Evolutionary conservation across 345 rosid genomes (phyloP).

Genomic region (Eucalyptus cloeziana): DNA sequence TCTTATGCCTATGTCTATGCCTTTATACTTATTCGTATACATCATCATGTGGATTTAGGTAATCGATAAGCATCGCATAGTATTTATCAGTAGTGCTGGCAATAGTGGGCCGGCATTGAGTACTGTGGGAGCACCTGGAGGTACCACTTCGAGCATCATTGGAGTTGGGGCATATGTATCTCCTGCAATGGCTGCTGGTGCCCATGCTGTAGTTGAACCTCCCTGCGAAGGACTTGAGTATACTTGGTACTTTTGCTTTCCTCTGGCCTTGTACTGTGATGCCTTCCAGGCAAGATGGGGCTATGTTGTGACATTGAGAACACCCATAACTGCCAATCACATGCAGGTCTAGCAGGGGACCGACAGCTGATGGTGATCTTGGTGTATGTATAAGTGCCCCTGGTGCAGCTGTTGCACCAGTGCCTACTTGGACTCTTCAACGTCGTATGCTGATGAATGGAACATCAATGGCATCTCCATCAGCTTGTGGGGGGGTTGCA

Average conservation of each 20-base stretch:
- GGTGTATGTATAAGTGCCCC: slow-evolving; percentile 97
- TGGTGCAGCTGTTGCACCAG: slow-evolving; percentile 99
- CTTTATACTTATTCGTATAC: background rate
- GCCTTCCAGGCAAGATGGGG: background rate
- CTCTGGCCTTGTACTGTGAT: background rate
- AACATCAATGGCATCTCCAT: slow-evolving; percentile 99
- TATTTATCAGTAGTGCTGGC: slow-evolving; percentile 98
- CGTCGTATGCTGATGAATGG: slow-evolving; percentile 99
- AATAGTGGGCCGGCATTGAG: slow-evolving; percentile 95
- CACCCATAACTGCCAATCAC: slow-evolving; percentile 1
- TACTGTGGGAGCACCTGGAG: slow-evolving; percentile 99
- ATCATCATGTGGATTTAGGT: slow-evolving; percentile 34
- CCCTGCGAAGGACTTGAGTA: slow-evolving; percentile 87
- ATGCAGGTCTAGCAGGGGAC: slow-evolving; percentile 97
- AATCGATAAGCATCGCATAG: slow-evolving; percentile 74
- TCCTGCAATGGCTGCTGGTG: slow-evolving; percentile 97
- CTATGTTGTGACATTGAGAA: background rate
- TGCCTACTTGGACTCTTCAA: slow-evolving; percentile 98
- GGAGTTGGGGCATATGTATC: slow-evolving; percentile 98
- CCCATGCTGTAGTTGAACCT: slow-evolving; percentile 92
- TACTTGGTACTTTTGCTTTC: slow-evolving; percentile 48
- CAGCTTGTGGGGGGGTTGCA: slow-evolving; percentile 98
- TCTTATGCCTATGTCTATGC: background rate
- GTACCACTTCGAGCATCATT: slow-evolving; percentile 89
- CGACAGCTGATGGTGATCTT: slow-evolving; percentile 94